Evolutionary conservation across 257 asterid species (phyloP).

Genomic region (Lycium barbarum): DNA sequence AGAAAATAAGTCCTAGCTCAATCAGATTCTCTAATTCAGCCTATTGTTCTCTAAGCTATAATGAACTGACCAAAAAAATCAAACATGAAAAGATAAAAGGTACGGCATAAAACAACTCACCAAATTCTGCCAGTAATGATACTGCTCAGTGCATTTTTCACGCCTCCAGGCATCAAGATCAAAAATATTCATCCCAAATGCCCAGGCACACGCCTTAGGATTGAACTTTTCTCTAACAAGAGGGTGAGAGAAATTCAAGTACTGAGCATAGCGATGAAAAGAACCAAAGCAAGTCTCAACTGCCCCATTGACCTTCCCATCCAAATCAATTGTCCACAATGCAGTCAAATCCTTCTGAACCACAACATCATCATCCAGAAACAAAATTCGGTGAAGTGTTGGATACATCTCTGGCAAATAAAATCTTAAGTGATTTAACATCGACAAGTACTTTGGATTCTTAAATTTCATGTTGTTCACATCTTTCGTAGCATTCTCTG

Average conservation of each 20-base stretch:
- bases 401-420: constrained; percentile 96
- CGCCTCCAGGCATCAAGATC: constrained; percentile 95
- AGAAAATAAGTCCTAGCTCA: background rate
- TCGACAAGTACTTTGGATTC: constrained; percentile 80
- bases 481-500: constrained; percentile 83
- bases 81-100: background rate
- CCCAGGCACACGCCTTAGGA: constrained; percentile 96
- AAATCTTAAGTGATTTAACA: constrained; percentile 87
- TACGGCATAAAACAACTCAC: constrained; percentile 44
- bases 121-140: constrained; percentile 91
- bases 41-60: constrained; percentile 14
- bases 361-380: constrained; percentile 92
- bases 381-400: constrained; percentile 74
- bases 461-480: constrained; percentile 68
- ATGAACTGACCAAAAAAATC: background rate
- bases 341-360: constrained; percentile 95
- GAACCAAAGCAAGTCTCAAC: constrained; percentile 94
- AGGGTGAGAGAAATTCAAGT: constrained; percentile 86
- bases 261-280: constrained; percentile 77
- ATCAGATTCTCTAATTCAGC: constrained; percentile 23
- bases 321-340: constrained; percentile 85
- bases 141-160: constrained; percentile 76
- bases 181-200: constrained; percentile 92
- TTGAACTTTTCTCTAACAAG: constrained; percentile 79
- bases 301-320: constrained; percentile 90